phyloP scores from a whole-genome alignment of 345 rosid species.

The Durio zibethinus region DNA sequence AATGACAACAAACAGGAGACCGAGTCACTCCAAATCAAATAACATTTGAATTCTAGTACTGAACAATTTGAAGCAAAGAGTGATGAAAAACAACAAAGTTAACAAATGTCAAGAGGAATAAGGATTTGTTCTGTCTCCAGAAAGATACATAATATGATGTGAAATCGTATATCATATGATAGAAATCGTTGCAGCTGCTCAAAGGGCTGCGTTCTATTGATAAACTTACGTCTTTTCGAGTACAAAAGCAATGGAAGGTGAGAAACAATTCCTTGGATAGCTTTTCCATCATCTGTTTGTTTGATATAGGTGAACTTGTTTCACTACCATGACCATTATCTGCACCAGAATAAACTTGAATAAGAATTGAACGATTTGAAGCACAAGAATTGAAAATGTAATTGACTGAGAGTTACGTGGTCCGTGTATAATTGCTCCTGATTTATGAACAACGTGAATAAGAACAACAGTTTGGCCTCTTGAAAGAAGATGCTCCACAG shows the following conservation, averaged over 20 bases:
- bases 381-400: neutral
- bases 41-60: no score
- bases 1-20: neutral
- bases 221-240: conserved; percentile 69
- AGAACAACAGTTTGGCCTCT: conserved; percentile 54
- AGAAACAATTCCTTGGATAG: conserved; percentile 58
- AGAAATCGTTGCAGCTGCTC: neutral
- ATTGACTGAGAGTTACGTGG: neutral
- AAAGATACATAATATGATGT: neutral
- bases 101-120: neutral
- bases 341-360: conserved; percentile 14
- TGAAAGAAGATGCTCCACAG: conserved; percentile 59
- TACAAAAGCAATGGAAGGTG: conserved; percentile 80
- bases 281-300: conserved; percentile 43
- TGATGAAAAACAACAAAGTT: neutral
- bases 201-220: neutral
- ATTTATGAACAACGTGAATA: conserved; percentile 1
- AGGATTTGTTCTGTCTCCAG: neutral
- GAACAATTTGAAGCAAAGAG: neutral
- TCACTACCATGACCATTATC: conserved; percentile 19
- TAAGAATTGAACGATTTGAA: neutral
- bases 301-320: conserved; percentile 7
- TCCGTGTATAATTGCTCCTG: neutral
- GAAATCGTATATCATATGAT: neutral
- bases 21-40: neutral